Base-by-base conservation (phyloP, 108 stramenopile species). In the Nitzschia inconspicua region DNA sequence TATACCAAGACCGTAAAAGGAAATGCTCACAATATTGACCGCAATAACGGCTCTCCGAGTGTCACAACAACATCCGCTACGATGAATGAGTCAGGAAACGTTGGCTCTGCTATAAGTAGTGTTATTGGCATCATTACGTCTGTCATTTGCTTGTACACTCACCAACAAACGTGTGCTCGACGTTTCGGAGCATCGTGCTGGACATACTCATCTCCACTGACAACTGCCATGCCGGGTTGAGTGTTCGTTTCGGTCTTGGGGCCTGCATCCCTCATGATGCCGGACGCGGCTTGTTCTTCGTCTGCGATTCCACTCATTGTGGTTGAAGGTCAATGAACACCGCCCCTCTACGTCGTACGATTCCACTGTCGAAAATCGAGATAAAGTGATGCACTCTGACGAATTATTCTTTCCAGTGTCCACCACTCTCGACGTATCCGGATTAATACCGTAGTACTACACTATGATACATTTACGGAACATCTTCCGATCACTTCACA, bases 31-130 rank as follows among this genome's bases (percentile, higher is more conserved):
- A 41, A 61, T 49, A 44, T 72, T 58, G 9, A 78, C 76, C 3
- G 69, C 49, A 28, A 78, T 72, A 10, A 69, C 46, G 4, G 76
- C 76, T n/a, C 71, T 52, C 2, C 76, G 66, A 24, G 71, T 73
- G 43, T 78, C 76, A 51, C 76, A 78, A 41, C 71, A 68, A 40
- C 76, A 63, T n/a, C 59, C 56, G 28, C 60, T 63, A 53, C 46
- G 65, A 8, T 20, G 27, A 47, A 23, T n/a, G 34, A 37, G 23
- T 36, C 20, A 3, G 23, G 19, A 23, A 3, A 28, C 6, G 48
- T 28, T 1, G 10, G 48, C 30, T 3, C n/a, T n/a, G n/a, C n/a
- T n/a, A n/a, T 14, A 39, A 39, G 14, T 14, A 0, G 0, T 11
- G 37, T 39, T 14, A 39, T 11, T 39, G 37, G 37, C 14, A 39